Evolutionary conservation across 371 early-diverging fungal species (phyloP).

Genomic region (Zancudomyces culisetae): DNA sequence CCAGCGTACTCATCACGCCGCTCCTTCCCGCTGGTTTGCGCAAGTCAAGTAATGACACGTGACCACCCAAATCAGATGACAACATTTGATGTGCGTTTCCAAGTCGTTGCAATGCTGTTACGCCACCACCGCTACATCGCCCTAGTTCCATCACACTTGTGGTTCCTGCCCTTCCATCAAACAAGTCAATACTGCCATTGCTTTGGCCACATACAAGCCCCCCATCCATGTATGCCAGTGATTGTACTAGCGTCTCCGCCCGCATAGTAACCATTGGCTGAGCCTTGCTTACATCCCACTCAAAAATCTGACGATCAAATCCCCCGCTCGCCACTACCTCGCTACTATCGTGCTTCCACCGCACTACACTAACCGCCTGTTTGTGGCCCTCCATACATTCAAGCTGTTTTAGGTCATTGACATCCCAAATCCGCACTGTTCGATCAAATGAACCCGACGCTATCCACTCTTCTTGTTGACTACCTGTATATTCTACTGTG

Average conservation of each 20-base stretch:
- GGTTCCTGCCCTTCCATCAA: conserved; percentile 9
- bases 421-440: conserved; percentile 23
- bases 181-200: conserved; percentile 14
- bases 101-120: not conserved
- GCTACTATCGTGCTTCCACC: conserved; percentile 15
- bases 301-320: conserved; percentile 18
- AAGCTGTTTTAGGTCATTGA: conserved; percentile 16
- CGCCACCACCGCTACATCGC: not conserved
- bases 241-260: conserved; percentile 18
- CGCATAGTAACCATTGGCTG: conserved; percentile 3
- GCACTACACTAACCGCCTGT: conserved; percentile 19
- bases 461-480: conserved; percentile 11
- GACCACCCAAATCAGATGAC: conserved; percentile 17
- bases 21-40: conserved; percentile 11
- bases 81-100: not conserved
- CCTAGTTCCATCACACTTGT: not conserved
- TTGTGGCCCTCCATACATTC: conserved; percentile 15
- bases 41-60: conserved; percentile 25
- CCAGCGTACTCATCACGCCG: conserved; percentile 10
- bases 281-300: conserved; percentile 18
- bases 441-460: conserved; percentile 24
- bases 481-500: conserved; percentile 17
- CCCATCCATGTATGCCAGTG: conserved; percentile 20
- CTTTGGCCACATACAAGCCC: conserved; percentile 18
- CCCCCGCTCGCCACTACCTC: conserved; percentile 17